phyloP scores from a whole-genome alignment of 2,329 filamentous ascomycete species.

The Colletotrichum endophyticum region DNA sequence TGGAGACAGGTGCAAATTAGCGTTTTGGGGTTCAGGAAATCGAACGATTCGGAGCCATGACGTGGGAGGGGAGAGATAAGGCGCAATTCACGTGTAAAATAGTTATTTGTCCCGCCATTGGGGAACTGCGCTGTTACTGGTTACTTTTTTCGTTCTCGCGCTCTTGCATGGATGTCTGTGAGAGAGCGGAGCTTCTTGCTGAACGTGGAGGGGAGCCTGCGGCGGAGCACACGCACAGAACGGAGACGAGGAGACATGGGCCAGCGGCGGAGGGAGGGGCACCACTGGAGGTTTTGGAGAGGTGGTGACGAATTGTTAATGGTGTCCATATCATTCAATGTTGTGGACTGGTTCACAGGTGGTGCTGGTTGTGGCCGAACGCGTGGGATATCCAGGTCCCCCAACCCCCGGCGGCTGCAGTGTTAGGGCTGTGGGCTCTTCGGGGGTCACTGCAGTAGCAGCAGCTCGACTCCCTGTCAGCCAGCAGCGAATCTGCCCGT shows the following conservation, averaged over 20 bases:
- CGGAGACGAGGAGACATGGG: background rate
- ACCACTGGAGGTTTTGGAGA: background rate
- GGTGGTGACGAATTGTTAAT: background rate
- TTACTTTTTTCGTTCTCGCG: background rate
- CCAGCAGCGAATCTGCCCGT: background rate
- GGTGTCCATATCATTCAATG: background rate
- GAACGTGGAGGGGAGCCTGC: background rate
- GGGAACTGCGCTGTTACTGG: background rate
- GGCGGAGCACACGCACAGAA: background rate
- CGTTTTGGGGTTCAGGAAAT: background rate
- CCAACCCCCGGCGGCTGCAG: background rate
- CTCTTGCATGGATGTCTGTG: background rate
- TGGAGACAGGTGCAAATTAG: background rate
- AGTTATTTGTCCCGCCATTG: conserved; percentile 14
- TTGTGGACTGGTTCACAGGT: background rate
- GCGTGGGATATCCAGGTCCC: background rate
- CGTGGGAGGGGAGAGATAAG: conserved; percentile 13
- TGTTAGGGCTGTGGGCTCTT: background rate
- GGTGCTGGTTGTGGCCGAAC: background rate
- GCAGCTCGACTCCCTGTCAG: background rate
- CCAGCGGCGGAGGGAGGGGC: background rate
- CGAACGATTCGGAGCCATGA: conserved; percentile 11
- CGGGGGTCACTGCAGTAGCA: background rate
- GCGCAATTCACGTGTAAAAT: conserved; percentile 19
- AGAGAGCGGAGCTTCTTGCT: background rate